These are phyloP conservation scores for Aurantiochytrium sp. DNA, from an alignment of 108 stramenopile species.

Conservation along the genomic window DNA sequence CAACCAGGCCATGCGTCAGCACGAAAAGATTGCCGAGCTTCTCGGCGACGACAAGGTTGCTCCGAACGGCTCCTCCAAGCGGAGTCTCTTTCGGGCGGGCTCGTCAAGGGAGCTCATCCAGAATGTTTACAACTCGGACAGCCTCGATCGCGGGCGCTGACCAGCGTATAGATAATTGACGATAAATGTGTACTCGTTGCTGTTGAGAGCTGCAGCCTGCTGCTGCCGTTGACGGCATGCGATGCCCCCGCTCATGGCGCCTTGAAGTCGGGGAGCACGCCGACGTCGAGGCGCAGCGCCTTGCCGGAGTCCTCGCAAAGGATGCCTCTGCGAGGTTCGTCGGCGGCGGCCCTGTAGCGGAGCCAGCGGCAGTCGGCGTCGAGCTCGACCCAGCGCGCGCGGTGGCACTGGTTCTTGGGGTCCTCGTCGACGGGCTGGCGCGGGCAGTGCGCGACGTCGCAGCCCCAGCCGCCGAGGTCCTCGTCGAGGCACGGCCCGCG, in stretches of 20 bases:
- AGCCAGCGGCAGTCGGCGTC: neutral
- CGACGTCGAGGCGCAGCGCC: neutral
- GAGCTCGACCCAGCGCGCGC: neutral
- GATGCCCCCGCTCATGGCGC: no score
- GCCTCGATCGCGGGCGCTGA: neutral
- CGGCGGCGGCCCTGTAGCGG: neutral
- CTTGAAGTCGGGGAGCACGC: neutral
- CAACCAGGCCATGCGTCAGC: neutral
- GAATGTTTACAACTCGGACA: neutral
- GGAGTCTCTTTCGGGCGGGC: neutral
- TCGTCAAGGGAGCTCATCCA: neutral
- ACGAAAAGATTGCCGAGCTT: neutral
- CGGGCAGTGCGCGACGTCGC: constrained; percentile 25
- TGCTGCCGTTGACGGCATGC: no score
- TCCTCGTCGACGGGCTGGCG: neutral
- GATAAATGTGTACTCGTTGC: no score
- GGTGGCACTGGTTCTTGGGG: neutral
- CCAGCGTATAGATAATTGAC: no score
- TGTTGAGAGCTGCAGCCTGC: no score
- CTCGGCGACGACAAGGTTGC: neutral
- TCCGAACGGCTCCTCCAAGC: neutral
- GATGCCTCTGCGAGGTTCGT: neutral
- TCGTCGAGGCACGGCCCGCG: neutral
- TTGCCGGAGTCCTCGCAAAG: neutral
- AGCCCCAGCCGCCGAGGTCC: neutral